A percentile compares a stretch with the other conserved stretches of the same genome.
phyloP scores from a whole-genome alignment of 768 basidiomycete species.

The Lactifluus echinatus region DNA sequence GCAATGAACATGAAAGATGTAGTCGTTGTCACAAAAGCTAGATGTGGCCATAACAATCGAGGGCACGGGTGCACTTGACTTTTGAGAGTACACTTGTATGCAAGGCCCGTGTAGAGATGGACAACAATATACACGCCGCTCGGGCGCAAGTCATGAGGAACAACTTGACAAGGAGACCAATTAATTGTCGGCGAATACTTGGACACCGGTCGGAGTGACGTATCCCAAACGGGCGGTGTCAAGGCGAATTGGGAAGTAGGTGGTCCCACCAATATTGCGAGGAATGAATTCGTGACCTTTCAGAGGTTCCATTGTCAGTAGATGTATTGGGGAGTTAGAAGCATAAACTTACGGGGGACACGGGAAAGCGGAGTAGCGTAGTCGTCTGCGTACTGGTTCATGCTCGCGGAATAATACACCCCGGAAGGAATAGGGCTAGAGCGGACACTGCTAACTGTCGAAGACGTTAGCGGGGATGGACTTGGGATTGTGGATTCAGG shows the following conservation, averaged over 20 bases:
- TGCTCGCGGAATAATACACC: background rate
- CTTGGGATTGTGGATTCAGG: background rate
- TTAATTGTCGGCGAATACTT: slow-evolving; percentile 2
- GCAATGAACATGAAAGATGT: background rate
- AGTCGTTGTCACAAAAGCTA: background rate
- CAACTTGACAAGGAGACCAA: background rate
- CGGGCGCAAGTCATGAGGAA: background rate
- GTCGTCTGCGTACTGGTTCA: background rate
- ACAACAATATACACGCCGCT: background rate
- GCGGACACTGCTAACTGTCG: slow-evolving; percentile 5
- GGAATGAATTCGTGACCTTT: background rate
- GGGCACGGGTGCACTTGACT: too few relatives aligned
- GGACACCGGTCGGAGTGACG: slow-evolving; percentile 7
- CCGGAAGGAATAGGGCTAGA: slow-evolving; percentile 1
- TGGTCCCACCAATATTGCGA: slow-evolving; percentile 11
- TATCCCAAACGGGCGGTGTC: slow-evolving; percentile 1
- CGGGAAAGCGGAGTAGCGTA: background rate
- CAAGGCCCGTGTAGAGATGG: background rate
- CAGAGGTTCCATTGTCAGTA: background rate
- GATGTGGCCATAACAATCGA: background rate
- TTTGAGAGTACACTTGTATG: too few relatives aligned
- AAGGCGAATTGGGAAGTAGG: slow-evolving; percentile 13
- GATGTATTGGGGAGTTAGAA: too few relatives aligned
- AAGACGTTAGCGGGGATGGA: background rate
- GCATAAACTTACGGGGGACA: background rate